Evolutionary conservation across 495 filamentous ascomycete genomes (phyloP), one percentile per base, ranked within the genome.

Genomic region (Aspergillus taichungensis): DNA sequence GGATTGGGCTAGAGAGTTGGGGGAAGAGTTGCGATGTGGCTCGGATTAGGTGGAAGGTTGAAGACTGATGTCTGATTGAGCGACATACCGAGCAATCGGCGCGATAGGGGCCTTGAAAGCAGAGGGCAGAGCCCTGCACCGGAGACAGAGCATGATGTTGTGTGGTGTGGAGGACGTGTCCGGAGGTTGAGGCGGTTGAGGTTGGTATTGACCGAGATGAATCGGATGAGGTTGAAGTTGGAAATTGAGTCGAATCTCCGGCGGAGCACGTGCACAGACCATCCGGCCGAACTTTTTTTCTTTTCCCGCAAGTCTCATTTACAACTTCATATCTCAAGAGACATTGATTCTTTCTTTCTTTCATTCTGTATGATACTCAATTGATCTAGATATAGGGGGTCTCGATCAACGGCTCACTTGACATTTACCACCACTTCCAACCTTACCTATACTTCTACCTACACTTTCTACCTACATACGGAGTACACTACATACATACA

Each of bases 251-350:
- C 9, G 28, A 59, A 63, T 58, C 61, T 40, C 32, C 48, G 34
- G 56, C 57, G 59, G 56, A 61, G 52, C 53, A 55, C 53, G 60
- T 42, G 59, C 62, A 62, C 64, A 59, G 62, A 58, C 60, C 62
- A 52, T 51, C 38, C 34, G 30, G 31, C 34, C 13, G 34, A 48
- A 44, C 36, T 45, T 45, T 43, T 48, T 45, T 54, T n/a, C n/a
- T 48, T 34, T 49, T 30, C 30, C 30, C 37, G 37, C 13, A 24
- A 24, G 18, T 24, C 38, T 24, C 13, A 31, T 6, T 24, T 45
- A 37, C 36, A 12, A 44, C n/a, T 37, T 18, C 13, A 34, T 28
- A 45, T 46, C 34, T 42, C 11, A n/a, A 42, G 18, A 24, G 18
- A 24, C n/a, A n/a, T n/a, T n/a, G n/a, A n/a, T n/a, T n/a, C n/a